phyloP scores from a whole-genome alignment of 352 stramenopile genomes.

The Pythium aphanidermatum region DNA sequence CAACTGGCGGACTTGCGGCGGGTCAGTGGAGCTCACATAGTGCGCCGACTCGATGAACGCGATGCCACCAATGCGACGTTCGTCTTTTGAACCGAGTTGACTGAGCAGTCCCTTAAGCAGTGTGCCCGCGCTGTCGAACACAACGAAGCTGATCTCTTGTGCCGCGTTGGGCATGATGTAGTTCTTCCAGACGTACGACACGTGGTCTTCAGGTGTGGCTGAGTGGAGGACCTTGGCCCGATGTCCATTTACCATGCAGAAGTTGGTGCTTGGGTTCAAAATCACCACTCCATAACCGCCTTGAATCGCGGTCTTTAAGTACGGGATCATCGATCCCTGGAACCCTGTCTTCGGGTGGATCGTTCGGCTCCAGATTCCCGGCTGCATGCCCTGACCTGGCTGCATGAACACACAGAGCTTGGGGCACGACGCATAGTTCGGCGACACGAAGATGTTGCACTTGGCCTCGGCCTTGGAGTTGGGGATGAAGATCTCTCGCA shows the following conservation, averaged over 20 bases:
- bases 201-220: constrained; percentile 63
- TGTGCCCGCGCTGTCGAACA: constrained; percentile 59
- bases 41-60: constrained; percentile 83
- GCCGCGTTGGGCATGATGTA: constrained; percentile 77
- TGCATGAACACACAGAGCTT: constrained; percentile 84
- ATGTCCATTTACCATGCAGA: constrained; percentile 70
- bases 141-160: constrained; percentile 83
- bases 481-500: constrained; percentile 85
- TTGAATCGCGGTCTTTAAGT: constrained; percentile 82
- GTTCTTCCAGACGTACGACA: constrained; percentile 84
- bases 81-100: constrained; percentile 46
- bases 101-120: constrained; percentile 71
- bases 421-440: constrained; percentile 72
- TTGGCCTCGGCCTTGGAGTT: constrained; percentile 83
- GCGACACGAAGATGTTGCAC: constrained; percentile 83
- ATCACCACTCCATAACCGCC: constrained; percentile 78
- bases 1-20: constrained; percentile 42
- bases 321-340: constrained; percentile 84
- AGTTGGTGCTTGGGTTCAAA: constrained; percentile 82
- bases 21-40: constrained; percentile 55
- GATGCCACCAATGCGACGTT: constrained; percentile 64
- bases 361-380: constrained; percentile 62
- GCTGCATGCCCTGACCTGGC: constrained; percentile 50
- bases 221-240: constrained; percentile 80
- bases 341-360: constrained; percentile 80